Conservation (phyloP, 305 asterid genomes). For the Fraxinus xanthoxyloides region DNA sequence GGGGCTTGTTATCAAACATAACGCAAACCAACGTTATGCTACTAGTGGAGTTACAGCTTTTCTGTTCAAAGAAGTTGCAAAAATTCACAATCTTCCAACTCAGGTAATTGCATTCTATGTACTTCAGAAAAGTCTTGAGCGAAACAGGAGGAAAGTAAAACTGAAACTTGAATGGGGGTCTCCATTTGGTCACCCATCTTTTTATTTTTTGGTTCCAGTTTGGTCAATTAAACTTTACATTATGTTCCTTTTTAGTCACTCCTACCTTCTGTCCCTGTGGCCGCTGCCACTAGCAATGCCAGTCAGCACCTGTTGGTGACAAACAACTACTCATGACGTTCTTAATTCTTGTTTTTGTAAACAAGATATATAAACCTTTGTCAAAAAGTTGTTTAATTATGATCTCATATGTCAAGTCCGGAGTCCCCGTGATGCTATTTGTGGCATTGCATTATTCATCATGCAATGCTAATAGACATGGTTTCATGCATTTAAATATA, state of each 20-base stretch:
- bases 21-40: conserved; percentile 95
- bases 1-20: conserved; percentile 96
- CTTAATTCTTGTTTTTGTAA: background rate
- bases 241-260: background rate
- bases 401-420: background rate
- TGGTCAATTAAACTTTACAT: background rate
- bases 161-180: background rate
- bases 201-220: background rate
- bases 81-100: conserved; percentile 68
- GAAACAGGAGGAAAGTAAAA: background rate
- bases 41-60: conserved; percentile 93
- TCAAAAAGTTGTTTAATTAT: background rate
- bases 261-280: background rate
- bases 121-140: background rate
- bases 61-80: conserved; percentile 92
- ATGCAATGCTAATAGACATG: background rate
- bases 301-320: background rate
- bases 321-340: background rate
- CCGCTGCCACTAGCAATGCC: background rate
- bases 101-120: conserved; percentile 54
- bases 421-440: background rate
- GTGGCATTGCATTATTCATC: background rate
- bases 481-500: background rate
- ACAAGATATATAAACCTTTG: background rate
- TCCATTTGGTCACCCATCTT: background rate